phyloP scores from a whole-genome alignment of 805 yeast species.

The Komagataella phaffii region DNA sequence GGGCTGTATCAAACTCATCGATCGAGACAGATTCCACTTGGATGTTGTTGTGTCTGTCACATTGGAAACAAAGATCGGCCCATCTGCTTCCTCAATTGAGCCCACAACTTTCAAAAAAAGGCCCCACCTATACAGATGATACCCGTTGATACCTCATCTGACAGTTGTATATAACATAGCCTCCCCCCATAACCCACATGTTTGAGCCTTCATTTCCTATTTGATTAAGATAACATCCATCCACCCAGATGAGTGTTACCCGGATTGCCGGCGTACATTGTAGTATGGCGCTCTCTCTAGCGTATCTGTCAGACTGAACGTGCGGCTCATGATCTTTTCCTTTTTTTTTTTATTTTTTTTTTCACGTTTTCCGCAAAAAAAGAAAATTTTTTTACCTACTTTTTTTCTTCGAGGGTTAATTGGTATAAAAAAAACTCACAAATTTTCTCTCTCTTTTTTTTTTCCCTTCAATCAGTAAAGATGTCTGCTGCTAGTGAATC shows the following conservation, averaged over 20 bases:
- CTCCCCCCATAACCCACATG: not conserved
- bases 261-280: not conserved
- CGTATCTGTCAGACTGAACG: not conserved
- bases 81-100: not conserved
- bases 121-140: not conserved
- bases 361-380: not conserved
- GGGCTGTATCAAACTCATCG: not conserved
- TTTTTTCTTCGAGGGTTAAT: not conserved
- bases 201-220: not conserved
- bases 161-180: not conserved
- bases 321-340: not conserved
- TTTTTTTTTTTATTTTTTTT: too few species aligned
- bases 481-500: conserved; percentile 35
- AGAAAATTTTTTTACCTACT: not conserved
- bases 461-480: not conserved
- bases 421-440: not conserved
- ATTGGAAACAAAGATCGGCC: not conserved
- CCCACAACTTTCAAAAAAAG: not conserved
- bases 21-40: not conserved
- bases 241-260: not conserved
- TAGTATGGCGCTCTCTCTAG: not conserved
- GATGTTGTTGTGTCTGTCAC: not conserved
- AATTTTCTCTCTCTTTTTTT: not conserved
- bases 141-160: not conserved
- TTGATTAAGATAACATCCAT: not conserved